Evolutionary conservation across 495 filamentous ascomycete species (phyloP), one percentile per base, ranked within the genome.

Genomic region (Penicillium herquei): DNA sequence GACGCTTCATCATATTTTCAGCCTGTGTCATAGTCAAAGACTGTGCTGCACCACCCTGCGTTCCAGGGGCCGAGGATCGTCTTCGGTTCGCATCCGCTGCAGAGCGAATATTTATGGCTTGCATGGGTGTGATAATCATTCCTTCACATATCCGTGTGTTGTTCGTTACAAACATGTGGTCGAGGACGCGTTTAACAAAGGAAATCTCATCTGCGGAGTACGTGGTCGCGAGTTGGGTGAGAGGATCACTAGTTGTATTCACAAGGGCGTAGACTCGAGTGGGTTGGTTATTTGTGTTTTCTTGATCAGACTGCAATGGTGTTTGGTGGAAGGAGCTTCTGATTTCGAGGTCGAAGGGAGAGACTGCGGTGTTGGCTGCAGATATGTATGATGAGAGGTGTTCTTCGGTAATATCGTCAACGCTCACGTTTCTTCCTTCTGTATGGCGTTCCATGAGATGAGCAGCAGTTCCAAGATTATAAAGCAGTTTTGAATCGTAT

Each of bases 121-220:
- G 83, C 61, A 90, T 90, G 30, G 81, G 78, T 31, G 79, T 85
- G 1, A 96, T 75, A 0, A 87, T 90, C 84, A 96, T 87, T 45
- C 90, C 80, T 70, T 98, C 93, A 54, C 82, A 82, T 1, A 83
- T 73, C 18, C 71, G 73, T 0, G 86, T 91, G 61, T 98, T 97
- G 66, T 91, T 82, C 4, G 79, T 86, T 44, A 92, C 89, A 65
- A 97, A 98, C 86, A 98, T 96, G 57, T 81, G 85, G 69, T 98
- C 93, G 0, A 98, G 84, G 13, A 98, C 66, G 1, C 94, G 77
- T 73, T 95, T 91, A 52, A 98, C 79, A 69, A 88, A 98, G 10
- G 89, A 82, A 35, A 98, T 91, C 73, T 98, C 92, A 54, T 98
- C 95, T 16, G 89, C 72, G 0, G 84, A 77, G 66, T 86, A 85